Base-by-base conservation (phyloP, 1,139 yeast species). In the Pichia sp. region DNA sequence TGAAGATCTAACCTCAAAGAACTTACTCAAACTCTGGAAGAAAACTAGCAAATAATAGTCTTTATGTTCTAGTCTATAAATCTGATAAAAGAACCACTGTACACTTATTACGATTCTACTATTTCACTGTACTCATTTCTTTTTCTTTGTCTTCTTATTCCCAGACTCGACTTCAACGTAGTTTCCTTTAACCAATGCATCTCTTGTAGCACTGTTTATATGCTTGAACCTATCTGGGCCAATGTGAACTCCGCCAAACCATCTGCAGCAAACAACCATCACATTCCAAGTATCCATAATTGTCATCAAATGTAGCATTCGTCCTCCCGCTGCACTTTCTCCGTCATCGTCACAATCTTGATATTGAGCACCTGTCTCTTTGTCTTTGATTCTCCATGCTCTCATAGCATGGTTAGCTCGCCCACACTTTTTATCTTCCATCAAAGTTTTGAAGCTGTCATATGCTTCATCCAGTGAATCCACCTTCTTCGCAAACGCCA, bases 331-430 rank as follows among this genome's bases (percentile, higher is more conserved):
- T 0, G 97, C 98, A 0, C 94, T 72, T 54, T 91, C 99, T 4
- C 98, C 98, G 55, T 91, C 98, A 55, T 93, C 98, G 51, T 91
- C 97, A 52, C 84, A 86, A 52, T 91, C 97, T 50, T 84, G 91
- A 40, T 67, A 71, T 31, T 70, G 67, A 0, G 77, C 69, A 0
- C 76, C 79, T 22, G 69, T 64, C 11, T 52, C 50, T 0, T 57
- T 59, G 19, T 70, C 63, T 42, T 67, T 67, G 3, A 88, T 81
- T 44, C 97, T 63, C 81, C 91, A 88, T 0, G 95, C 88, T 19
- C 78, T 74, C 74, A 91, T 88, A 46, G 82, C 79, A 58, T 91
- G 97, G 1, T 74, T 58, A 0, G 96, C 81, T 44, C 72, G 69
- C 8, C 77, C 59, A 16, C 91, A 69, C 56, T 75, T 81, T 34